Conservation (phyloP, 176 grass and related monocot species). For the Thalia dealbata region DNA sequence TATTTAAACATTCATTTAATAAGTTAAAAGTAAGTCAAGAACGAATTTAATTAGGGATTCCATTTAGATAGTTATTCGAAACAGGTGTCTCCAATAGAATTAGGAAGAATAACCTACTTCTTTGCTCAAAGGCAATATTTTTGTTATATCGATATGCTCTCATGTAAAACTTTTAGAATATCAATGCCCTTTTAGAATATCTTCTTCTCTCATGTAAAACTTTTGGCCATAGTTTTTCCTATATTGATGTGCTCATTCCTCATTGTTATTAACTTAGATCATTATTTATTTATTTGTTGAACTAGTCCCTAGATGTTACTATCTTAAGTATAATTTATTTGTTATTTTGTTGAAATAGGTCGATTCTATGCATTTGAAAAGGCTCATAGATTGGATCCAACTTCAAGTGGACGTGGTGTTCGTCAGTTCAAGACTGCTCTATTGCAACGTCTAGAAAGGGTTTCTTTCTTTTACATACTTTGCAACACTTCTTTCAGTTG, state of each 20-base stretch:
- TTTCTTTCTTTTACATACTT: conserved; percentile 21
- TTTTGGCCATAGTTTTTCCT: no score
- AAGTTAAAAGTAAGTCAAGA: no score
- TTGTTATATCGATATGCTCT: no score
- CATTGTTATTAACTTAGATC: not conserved
- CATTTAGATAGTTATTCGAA: no score
- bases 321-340: conserved; percentile 17
- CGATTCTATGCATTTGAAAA: conserved; percentile 97
- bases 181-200: no score
- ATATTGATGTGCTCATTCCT: not conserved
- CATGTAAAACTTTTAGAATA: no score
- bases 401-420: conserved; percentile 84
- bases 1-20: no score
- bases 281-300: conserved; percentile 1
- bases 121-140: no score
- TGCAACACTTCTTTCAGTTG: not conserved
- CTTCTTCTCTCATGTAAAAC: no score
- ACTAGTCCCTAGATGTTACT: not conserved
- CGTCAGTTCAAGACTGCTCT: conserved; percentile 96
- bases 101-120: no score
- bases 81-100: no score
- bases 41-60: no score
- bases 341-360: conserved; percentile 41
- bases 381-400: conserved; percentile 88
- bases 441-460: conserved; percentile 82